These are phyloP conservation scores for Funneliformis geosporum DNA, from an alignment of 192 early-diverging fungal species.

Conservation along the genomic window DNA sequence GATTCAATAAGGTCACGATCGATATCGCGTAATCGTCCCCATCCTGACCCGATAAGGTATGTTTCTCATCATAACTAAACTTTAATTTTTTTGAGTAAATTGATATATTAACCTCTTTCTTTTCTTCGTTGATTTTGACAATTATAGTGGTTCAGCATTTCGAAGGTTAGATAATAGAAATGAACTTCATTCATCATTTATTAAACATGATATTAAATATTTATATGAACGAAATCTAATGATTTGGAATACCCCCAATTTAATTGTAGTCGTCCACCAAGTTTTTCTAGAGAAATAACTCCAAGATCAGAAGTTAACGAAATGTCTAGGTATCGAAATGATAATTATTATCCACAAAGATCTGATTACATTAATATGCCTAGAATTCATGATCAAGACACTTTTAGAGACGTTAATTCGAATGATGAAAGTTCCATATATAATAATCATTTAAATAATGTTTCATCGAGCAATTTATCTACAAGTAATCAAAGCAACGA, in stretches of 20 bases:
- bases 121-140: neutral
- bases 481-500: neutral
- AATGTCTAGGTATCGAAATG: slow-evolving; percentile 13
- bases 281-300: neutral
- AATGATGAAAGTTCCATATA: neutral
- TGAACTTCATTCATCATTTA: neutral
- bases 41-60: neutral
- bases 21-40: neutral
- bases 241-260: neutral
- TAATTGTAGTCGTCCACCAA: neutral
- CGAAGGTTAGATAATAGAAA: neutral
- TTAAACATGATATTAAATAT: neutral
- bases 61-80: neutral
- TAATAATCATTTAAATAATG: neutral
- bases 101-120: neutral
- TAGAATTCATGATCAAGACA: neutral
- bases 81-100: neutral
- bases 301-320: neutral
- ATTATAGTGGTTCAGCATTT: neutral
- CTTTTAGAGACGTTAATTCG: neutral
- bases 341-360: slow-evolving; percentile 8
- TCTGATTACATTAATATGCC: neutral
- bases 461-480: neutral
- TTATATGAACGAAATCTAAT: neutral
- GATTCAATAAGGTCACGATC: slow-evolving; percentile 4